These are phyloP conservation scores for Solanum lycopersicoides DNA, from an alignment of 257 asterid genomes.

Conservation along the genomic window DNA sequence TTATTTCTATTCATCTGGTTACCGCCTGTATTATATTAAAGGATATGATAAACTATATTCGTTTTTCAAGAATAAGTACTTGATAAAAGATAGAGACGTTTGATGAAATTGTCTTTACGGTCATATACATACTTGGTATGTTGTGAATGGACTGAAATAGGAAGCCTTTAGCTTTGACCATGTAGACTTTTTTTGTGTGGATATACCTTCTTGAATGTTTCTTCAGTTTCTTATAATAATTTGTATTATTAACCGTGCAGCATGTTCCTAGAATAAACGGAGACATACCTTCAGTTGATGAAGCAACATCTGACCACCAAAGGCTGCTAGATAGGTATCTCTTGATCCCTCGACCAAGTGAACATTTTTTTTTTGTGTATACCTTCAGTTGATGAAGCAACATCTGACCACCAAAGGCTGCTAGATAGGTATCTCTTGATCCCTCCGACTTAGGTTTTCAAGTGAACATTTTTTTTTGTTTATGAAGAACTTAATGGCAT, in stretches of 20 bases:
- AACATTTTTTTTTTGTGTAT: conserved; percentile 4
- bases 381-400: conserved; percentile 90
- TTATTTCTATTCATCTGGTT: background rate
- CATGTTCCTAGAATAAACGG: conserved; percentile 89
- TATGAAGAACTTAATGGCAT: background rate
- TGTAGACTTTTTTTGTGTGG: background rate
- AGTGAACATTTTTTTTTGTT: background rate
- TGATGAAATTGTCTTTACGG: background rate
- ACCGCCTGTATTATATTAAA: background rate
- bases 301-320: conserved; percentile 94
- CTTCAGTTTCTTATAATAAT: background rate
- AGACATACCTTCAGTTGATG: conserved; percentile 89
- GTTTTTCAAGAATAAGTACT: background rate
- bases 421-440: conserved; percentile 53
- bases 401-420: conserved; percentile 96
- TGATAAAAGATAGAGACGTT: background rate
- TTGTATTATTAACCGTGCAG: conserved; percentile 39
- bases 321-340: conserved; percentile 85
- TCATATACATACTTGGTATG: background rate
- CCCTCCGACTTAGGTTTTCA: background rate
- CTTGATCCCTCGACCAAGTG: background rate
- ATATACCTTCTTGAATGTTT: background rate
- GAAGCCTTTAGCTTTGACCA: background rate
- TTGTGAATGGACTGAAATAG: background rate
- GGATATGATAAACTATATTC: background rate